Base-by-base conservation (phyloP, 257 asterid species). In the Cordia subcordata region DNA sequence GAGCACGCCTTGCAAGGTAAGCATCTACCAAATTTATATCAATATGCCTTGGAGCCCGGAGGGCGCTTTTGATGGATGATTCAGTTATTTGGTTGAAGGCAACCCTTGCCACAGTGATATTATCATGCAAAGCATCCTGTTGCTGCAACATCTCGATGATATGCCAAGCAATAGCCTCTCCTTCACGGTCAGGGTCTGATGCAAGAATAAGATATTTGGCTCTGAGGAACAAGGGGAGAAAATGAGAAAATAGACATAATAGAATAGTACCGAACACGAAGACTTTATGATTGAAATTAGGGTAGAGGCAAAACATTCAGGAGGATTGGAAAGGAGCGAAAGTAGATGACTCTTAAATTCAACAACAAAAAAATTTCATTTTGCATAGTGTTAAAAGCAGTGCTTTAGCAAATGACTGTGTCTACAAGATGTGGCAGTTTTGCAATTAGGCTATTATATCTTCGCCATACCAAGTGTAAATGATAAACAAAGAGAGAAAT, bases 101-200 rank as follows among this genome's bases (percentile, higher is more conserved):
- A 55, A 92, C 96, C 79, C 99, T 84, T 19, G 94, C 93, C 54
- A 92, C 81, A 32, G 71, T 74, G 54, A 92, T 66, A 71, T 82
- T 80, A 51, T 84, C 85, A 72, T 58, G 86, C 71, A 92, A 68
- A 61, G 95, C 87, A 65, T 80, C 95, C 77, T 92, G 96, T 70
- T 88, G 99, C 67, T 76, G 85, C 76, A 92, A 67, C 99, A 92
- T 88, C 86, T 88, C 99, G 52, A 86, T 40, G 37, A 88, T 81
- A 79, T 92, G 99, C 99, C 99, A 92, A 23, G 99, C 92, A 72
- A 92, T 88, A n/a, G 96, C 96, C 68, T 88, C 96, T 66, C 96
- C 96, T 81, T 88, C 96, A 32, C 96, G 95, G 57, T 92, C 99
- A 75, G 99, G 96, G 70, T 92, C 99, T 15, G 96, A 88, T 57